phyloP scores from a whole-genome alignment of 768 basidiomycete species.

The Mrakia gelida region DNA sequence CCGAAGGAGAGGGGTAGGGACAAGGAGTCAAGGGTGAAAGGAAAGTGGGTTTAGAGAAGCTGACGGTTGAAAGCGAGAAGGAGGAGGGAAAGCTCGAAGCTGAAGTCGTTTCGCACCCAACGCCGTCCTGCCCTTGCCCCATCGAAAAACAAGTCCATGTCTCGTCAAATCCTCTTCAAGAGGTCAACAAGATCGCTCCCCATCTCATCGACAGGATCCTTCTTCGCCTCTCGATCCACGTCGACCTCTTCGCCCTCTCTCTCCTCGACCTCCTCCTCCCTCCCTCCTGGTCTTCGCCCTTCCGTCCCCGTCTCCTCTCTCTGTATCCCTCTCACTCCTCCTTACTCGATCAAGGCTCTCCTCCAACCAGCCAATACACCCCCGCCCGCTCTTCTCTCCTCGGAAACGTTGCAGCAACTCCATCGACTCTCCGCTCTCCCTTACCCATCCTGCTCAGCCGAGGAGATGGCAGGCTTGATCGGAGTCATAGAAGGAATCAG shows the following conservation, averaged over 20 bases:
- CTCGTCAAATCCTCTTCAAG: too few species aligned
- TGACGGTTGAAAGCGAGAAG: background rate
- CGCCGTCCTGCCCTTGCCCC: background rate
- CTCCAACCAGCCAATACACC: background rate
- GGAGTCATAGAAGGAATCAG: conserved; percentile 8
- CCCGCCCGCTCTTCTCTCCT: background rate
- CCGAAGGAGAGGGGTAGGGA: background rate
- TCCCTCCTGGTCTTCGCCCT: background rate
- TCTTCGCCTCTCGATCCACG: background rate
- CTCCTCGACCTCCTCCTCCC: background rate
- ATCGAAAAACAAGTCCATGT: too few species aligned
- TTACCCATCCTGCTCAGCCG: background rate
- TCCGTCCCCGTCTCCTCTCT: conserved; percentile 2
- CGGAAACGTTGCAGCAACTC: conserved; percentile 1
- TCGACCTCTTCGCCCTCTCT: background rate
- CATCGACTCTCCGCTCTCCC: conserved; percentile 12
- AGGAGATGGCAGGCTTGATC: conserved; percentile 10
- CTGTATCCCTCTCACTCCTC: conserved; percentile 13
- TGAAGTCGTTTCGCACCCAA: background rate
- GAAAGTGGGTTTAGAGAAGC: background rate
- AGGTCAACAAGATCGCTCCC: too few species aligned
- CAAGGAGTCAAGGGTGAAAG: background rate
- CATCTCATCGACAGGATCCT: too few species aligned
- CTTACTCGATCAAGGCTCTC: conserved; percentile 13
- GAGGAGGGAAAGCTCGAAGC: background rate